A percentile compares a stretch with the other conserved stretches of the same genome.
These are phyloP conservation scores for Camelina neglecta DNA, from an alignment of 345 rosid genomes.

Conservation along the genomic window DNA sequence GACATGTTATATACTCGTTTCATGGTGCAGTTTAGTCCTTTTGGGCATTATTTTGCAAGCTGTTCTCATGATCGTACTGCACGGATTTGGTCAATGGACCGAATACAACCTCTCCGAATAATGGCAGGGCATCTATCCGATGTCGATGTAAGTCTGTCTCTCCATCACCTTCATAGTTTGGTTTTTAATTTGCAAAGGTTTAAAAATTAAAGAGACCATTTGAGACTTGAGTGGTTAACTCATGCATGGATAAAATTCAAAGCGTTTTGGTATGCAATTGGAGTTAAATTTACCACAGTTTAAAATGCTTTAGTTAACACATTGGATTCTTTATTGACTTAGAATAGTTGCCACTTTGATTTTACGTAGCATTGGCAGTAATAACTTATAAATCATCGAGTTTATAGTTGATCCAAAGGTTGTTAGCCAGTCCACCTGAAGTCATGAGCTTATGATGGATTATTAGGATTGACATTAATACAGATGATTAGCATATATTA, in stretches of 20 bases:
- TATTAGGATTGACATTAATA: neutral
- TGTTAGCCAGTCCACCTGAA: conserved; percentile 6
- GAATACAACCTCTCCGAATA: conserved; percentile 88
- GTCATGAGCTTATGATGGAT: conserved; percentile 10
- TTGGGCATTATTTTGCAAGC: conserved; percentile 93
- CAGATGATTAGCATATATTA: neutral
- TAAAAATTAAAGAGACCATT: neutral
- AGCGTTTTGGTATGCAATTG: conserved; percentile 8
- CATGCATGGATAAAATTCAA: conserved; percentile 1
- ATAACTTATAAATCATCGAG: neutral
- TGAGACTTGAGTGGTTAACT: neutral
- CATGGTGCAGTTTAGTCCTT: conserved; percentile 87
- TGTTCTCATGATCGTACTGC: conserved; percentile 97
- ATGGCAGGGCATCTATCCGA: conserved; percentile 99
- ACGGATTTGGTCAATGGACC: conserved; percentile 94
- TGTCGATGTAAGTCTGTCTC: conserved; percentile 78
- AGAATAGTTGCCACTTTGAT: neutral
- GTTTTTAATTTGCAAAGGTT: conserved; percentile 5
- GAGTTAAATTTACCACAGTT: neutral
- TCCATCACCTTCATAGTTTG: conserved; percentile 21
- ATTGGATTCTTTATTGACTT: conserved; percentile 9
- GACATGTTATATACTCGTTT: conserved; percentile 30
- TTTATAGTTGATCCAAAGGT: conserved; percentile 11
- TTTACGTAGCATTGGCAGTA: neutral
- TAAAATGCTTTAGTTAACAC: neutral